phyloP scores from a whole-genome alignment of 768 basidiomycete genomes.

The Fomitopsis pulvina region DNA sequence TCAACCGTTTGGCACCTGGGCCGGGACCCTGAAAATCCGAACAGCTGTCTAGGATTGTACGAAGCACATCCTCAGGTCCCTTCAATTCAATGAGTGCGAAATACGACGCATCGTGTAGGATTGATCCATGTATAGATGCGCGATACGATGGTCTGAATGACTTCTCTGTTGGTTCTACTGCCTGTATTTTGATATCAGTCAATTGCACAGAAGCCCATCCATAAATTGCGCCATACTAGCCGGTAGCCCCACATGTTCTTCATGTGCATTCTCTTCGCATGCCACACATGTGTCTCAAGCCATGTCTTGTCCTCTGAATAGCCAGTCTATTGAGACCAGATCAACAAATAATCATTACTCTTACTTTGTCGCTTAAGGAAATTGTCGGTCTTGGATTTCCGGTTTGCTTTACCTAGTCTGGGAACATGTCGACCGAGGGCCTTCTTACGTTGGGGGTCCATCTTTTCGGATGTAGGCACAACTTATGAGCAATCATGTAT shows the following conservation, averaged over 20 bases:
- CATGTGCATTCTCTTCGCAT: slow-evolving; percentile 97
- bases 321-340: background rate
- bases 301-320: slow-evolving; percentile 73
- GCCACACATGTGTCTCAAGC: slow-evolving; percentile 97
- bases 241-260: slow-evolving; percentile 87
- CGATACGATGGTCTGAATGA: slow-evolving; percentile 88
- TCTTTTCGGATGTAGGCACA: slow-evolving; percentile 29
- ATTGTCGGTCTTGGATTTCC: slow-evolving; percentile 48
- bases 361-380: slow-evolving; percentile 73
- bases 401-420: slow-evolving; percentile 58
- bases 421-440: slow-evolving; percentile 40
- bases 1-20: slow-evolving; percentile 58
- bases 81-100: slow-evolving; percentile 67
- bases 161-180: slow-evolving; percentile 85
- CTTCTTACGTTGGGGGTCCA: slow-evolving; percentile 43
- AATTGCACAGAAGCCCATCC: background rate
- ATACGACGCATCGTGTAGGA: slow-evolving; percentile 90
- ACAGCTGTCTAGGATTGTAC: slow-evolving; percentile 42
- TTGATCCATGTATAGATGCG: slow-evolving; percentile 77
- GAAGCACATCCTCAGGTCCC: slow-evolving; percentile 53
- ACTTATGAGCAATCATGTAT: background rate
- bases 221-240: slow-evolving; percentile 42
- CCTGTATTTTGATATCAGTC: slow-evolving; percentile 34
- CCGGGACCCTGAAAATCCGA: slow-evolving; percentile 60
- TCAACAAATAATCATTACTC: slow-evolving; percentile 2